A percentile compares a stretch with the other conserved stretches of the same genome.
Evolutionary conservation across 306 rosid species (phyloP).

Genomic region (Fagus crenata): DNA sequence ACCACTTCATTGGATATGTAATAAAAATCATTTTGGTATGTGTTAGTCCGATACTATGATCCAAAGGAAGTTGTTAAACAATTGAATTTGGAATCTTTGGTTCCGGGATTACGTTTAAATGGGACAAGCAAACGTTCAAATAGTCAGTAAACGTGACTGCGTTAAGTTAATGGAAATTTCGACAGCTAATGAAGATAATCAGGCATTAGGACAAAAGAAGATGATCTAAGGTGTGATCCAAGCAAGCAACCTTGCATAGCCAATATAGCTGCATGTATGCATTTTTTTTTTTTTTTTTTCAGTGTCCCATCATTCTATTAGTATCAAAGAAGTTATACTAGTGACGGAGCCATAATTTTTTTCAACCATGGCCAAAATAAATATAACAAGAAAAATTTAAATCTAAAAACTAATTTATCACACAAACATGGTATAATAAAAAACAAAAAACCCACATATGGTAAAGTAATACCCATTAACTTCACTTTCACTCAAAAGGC

Average conservation of each 20-base stretch:
- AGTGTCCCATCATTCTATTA: too few species aligned
- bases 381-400: too few species aligned
- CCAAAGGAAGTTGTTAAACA: background rate
- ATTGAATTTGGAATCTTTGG: conserved; percentile 19
- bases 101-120: conserved; percentile 30
- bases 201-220: background rate
- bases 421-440: too few species aligned
- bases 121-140: conserved; percentile 43
- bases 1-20: background rate
- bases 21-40: background rate
- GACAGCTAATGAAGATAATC: background rate
- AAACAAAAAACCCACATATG: too few species aligned
- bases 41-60: background rate
- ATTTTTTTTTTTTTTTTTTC: too few species aligned
- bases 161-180: conserved; percentile 16
- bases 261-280: background rate
- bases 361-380: too few species aligned
- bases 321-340: too few species aligned
- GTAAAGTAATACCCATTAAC: too few species aligned
- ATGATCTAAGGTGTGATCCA: background rate
- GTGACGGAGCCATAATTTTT: too few species aligned
- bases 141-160: conserved; percentile 41
- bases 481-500: too few species aligned
- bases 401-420: too few species aligned
- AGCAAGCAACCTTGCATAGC: background rate